Evolutionary conservation across 1,139 yeast species (phyloP), one percentile per base, ranked within the genome.

Genomic region (Yamadazyma mexicana): DNA sequence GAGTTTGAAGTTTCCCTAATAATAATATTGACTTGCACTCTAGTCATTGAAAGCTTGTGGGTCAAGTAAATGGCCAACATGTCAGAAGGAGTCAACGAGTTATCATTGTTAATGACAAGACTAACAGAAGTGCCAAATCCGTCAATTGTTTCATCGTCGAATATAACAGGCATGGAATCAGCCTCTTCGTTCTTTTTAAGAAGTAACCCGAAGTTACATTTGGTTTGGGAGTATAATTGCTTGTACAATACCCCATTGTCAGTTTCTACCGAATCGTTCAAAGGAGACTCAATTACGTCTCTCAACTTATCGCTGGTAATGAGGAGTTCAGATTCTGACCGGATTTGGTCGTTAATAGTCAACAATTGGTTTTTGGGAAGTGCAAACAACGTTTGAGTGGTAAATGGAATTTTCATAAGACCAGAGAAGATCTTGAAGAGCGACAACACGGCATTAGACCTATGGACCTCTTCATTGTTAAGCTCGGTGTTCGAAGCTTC

Each of bases 351-450:
- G 44, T 62, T 66, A 27, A 66, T 55, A 10, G 64, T 45, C 22
- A 58, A 49, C 6, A 61, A 46, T 34, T 60, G 60, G 37, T 63
- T 64, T 35, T 55, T 58, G 33, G 52, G 65, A 1, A 82, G 66
- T 1, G 83, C 69, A 42, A 77, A 70, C 14, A 78, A 63, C 4
- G 81, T 74, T 46, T 70, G 75, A n/a, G 82, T 74, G 6, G 75
- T 53, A 51, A 74, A 75, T 3, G 69, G 69, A 37, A 78, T 66
- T 16, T 73, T 70, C 45, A 76, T 66, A 46, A 79, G 56, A 26
- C 75, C 73, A 35, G 80, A 66, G 49, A 80, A 79, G 1, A 80
- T 73, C 40, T 72, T 75, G 40, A 79, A 67, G 23, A 79, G 77
- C 31, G 77, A 69, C 40, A 80, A 61, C 17, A 77, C 63, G 0